Base-by-base conservation (phyloP, 2,329 filamentous ascomycete species). In the Microsporum ferrugineum region DNA sequence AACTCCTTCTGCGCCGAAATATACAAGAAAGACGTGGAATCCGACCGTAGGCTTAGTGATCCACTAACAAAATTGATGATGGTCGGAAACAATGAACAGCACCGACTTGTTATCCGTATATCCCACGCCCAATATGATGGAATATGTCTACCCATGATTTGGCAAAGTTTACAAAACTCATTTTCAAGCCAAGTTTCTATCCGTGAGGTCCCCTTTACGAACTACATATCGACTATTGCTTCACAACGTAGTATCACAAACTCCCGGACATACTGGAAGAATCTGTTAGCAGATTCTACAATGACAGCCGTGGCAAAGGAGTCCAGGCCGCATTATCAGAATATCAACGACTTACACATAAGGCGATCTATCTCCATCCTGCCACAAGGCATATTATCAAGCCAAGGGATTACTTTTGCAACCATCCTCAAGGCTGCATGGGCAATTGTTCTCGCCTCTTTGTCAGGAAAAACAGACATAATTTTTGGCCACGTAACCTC, bases 41-140 rank as follows among this genome's bases (percentile, higher is more conserved):
- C 78, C 1, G 76, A 75, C 5, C 81, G 83, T 68, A 79, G 80
- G 0, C 77, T 81, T 7, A 84, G 84, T 1, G 82, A 83, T 1
- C 75, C 81, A n/a, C 86, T 86, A 63, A 78, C 82, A 60, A 82
- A 83, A 63, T 84, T 82, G 75, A 78, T 83, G 66, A 77, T 39
- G 38, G 38, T 39, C 10, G 38, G 38, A 39, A 39, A 39, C 14
- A 39, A 65, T 14, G 66, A 68, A 6, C 63, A 69, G 4, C 68
- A 68, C 2, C 72, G 71, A 33, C 77, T 85, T 17, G 69, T 79
- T 57, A 77, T 84, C 71, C 80, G 83, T 63, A 79, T 85, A 61
- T 85, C 83, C 0, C 83, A 86, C 68, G 79, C 83, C 0, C 83
- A 85, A 65, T 85, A 85, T 69, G 83, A 86, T 64, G 83, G 83